A percentile compares a stretch with the other conserved stretches of the same genome.
phyloP scores from a whole-genome alignment of 495 filamentous ascomycete genomes.

The Penicillium ucsense region DNA sequence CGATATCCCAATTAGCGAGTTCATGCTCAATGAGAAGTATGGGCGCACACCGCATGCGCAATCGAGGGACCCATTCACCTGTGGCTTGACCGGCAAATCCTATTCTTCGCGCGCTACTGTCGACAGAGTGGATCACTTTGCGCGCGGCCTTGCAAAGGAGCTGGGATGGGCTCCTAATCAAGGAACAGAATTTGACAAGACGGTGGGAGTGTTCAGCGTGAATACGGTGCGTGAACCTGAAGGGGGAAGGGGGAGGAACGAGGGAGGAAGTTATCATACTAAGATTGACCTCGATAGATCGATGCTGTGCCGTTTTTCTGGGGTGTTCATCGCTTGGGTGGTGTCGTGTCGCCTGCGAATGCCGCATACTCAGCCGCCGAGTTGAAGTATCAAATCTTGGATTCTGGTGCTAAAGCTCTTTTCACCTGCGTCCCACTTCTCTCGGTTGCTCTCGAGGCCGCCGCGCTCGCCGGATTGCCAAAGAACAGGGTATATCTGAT shows the following conservation, averaged over 20 bases:
- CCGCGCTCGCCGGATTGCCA: constrained; percentile 56
- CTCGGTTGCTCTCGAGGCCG: constrained; percentile 57
- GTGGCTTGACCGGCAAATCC: constrained; percentile 63
- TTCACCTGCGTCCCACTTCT: constrained; percentile 76
- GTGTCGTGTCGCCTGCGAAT: constrained; percentile 71
- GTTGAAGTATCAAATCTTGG: constrained; percentile 67
- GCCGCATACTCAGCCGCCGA: constrained; percentile 70
- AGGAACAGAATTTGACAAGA: constrained; percentile 81
- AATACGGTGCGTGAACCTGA: constrained; percentile 55
- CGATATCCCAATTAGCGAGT: constrained; percentile 65
- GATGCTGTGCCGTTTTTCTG: constrained; percentile 70
- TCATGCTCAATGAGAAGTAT: constrained; percentile 67
- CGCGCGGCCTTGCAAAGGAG: constrained; percentile 60
- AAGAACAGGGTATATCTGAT: constrained; percentile 66
- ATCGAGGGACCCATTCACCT: constrained; percentile 70
- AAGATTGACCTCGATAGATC: constrained; percentile 43
- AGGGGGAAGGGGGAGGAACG: background rate
- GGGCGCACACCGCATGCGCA: constrained; percentile 54
- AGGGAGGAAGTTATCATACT: background rate
- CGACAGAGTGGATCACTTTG: constrained; percentile 59
- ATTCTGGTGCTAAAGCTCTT: constrained; percentile 63
- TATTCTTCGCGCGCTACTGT: constrained; percentile 58
- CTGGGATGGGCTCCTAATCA: constrained; percentile 65
- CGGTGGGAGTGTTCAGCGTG: constrained; percentile 62
- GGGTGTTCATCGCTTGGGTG: constrained; percentile 66